A percentile compares a stretch with the other conserved stretches of the same genome.
These are phyloP conservation scores for Alternaria metachromatica DNA, from an alignment of 2,329 filamentous ascomycete genomes.

Conservation along the genomic window DNA sequence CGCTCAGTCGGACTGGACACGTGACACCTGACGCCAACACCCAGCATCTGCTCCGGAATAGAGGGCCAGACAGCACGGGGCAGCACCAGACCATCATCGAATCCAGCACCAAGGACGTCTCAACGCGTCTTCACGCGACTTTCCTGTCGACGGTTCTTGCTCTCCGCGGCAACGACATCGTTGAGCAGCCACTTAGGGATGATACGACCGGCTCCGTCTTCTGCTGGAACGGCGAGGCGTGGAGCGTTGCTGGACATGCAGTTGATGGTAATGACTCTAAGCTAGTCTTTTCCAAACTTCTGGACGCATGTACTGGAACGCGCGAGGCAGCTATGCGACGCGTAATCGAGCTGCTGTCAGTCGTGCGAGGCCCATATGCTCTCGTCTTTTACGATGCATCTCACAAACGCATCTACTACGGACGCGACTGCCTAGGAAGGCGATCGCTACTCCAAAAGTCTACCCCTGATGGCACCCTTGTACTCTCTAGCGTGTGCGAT, in stretches of 20 bases:
- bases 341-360: slow-evolving; percentile 33
- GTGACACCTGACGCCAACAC: slow-evolving; percentile 34
- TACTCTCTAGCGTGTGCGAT: slow-evolving; percentile 47
- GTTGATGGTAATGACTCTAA: slow-evolving; percentile 82
- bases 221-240: slow-evolving; percentile 98
- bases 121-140: slow-evolving; percentile 56
- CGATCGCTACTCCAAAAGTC: slow-evolving; percentile 73
- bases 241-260: slow-evolving; percentile 68
- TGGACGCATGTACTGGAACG: slow-evolving; percentile 28
- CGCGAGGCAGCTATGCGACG: slow-evolving; percentile 8
- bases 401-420: slow-evolving; percentile 73
- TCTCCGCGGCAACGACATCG: slow-evolving; percentile 76
- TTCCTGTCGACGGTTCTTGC: slow-evolving; percentile 89
- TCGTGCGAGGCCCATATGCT: slow-evolving; percentile 75
- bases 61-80: slow-evolving; percentile 42
- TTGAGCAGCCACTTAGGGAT: slow-evolving; percentile 75
- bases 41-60: slow-evolving; percentile 34
- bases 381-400: slow-evolving; percentile 80
- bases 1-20: slow-evolving; percentile 46
- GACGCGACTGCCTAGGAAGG: slow-evolving; percentile 84
- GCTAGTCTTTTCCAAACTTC: slow-evolving; percentile 68
- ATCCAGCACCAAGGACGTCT: background rate
- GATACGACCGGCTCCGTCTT: slow-evolving; percentile 66
- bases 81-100: slow-evolving; percentile 23
- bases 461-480: slow-evolving; percentile 53